Evolutionary conservation across 495 filamentous ascomycete genomes (phyloP).

Genomic region (Neurospora sp.): DNA sequence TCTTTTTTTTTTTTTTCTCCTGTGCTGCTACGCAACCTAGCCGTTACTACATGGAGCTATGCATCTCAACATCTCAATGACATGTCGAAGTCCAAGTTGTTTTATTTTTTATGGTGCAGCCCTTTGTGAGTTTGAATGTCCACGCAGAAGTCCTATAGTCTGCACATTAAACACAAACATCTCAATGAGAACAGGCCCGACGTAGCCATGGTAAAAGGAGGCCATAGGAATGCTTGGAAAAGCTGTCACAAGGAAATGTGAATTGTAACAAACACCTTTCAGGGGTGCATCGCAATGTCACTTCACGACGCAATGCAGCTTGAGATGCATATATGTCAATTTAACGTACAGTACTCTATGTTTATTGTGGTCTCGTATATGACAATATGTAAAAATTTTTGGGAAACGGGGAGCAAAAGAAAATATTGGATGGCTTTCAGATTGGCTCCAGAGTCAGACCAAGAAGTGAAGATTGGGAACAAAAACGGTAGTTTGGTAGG

Average conservation of each 20-base stretch:
- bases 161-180: neutral
- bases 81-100: neutral
- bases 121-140: neutral
- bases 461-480: neutral
- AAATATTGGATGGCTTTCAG: too few relatives aligned
- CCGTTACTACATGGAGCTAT: neutral
- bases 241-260: neutral
- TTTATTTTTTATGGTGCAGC: neutral
- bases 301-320: neutral
- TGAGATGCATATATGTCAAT: too few relatives aligned
- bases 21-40: neutral
- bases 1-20: neutral
- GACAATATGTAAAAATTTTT: too few relatives aligned
- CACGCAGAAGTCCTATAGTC: neutral
- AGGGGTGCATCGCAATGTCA: neutral
- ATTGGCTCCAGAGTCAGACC: too few relatives aligned
- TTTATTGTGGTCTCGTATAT: too few relatives aligned
- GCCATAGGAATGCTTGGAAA: neutral
- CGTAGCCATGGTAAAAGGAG: neutral
- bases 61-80: neutral
- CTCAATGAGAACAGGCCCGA: neutral
- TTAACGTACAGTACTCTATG: too few relatives aligned
- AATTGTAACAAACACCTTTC: neutral
- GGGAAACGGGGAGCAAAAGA: too few relatives aligned
- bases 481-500: neutral